Percentiles rank a stretch among this genome's conserved stretches.
Conservation (phyloP, 2,329 filamentous ascomycete genomes). For the Penicillium janthinellum region DNA sequence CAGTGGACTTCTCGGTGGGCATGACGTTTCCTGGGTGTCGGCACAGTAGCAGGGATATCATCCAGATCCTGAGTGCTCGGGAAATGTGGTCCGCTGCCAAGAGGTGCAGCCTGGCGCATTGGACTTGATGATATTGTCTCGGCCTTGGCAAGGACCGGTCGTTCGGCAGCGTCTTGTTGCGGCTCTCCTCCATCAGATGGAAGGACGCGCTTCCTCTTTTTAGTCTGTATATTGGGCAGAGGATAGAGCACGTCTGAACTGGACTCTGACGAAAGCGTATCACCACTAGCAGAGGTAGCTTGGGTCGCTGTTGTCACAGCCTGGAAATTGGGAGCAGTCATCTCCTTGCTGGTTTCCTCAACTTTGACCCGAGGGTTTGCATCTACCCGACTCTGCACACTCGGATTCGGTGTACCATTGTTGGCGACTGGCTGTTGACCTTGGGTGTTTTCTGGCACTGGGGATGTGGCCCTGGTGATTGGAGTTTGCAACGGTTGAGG, state of each 20-base stretch:
- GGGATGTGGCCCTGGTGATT: background rate
- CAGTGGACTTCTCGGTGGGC: constrained; percentile 9
- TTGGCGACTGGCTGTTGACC: background rate
- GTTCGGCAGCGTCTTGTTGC: constrained; percentile 13
- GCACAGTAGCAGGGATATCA: constrained; percentile 45
- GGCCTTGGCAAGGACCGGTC: constrained; percentile 36
- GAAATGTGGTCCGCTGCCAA: constrained; percentile 26
- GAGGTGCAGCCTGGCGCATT: constrained; percentile 13
- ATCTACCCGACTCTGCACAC: background rate
- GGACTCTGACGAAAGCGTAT: constrained; percentile 9
- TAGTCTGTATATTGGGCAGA: constrained; percentile 12
- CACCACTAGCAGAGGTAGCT: constrained; percentile 11
- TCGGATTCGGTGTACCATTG: background rate
- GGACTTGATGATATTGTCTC: constrained; percentile 41
- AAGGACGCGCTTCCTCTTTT: constrained; percentile 27
- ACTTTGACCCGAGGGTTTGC: constrained; percentile 1
- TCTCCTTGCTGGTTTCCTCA: constrained; percentile 7
- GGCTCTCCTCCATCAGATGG: background rate
- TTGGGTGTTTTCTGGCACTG: background rate
- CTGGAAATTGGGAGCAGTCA: background rate
- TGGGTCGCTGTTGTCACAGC: constrained; percentile 22
- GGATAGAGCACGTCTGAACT: constrained; percentile 4
- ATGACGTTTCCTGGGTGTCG: constrained; percentile 46
- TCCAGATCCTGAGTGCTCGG: constrained; percentile 66
- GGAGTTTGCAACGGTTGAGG: background rate